phyloP scores from a whole-genome alignment of 106 monocot genomes.

The Apostasia shenzhenica region DNA sequence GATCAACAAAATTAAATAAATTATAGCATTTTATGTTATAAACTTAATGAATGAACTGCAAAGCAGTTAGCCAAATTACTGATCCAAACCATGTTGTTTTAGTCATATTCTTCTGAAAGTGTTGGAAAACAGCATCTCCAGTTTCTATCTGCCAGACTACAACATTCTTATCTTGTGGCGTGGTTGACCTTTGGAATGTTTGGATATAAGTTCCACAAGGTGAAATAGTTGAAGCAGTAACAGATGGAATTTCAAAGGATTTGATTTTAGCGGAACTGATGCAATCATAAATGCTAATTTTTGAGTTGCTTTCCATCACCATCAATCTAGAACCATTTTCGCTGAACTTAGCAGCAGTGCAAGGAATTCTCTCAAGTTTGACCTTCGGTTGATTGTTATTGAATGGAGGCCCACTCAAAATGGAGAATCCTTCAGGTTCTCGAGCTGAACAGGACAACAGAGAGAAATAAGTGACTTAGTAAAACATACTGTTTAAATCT shows the following conservation, averaged over 20 bases:
- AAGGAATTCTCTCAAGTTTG: slow-evolving; percentile 61
- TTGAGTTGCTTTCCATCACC: slow-evolving; percentile 41
- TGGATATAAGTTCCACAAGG: slow-evolving; percentile 77
- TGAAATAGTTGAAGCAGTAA: slow-evolving; percentile 54
- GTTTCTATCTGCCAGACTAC: slow-evolving; percentile 50
- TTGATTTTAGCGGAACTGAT: slow-evolving; percentile 39
- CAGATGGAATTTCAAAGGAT: slow-evolving; percentile 59
- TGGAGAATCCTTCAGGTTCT: slow-evolving; percentile 75
- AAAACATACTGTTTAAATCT: background rate
- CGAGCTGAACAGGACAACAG: slow-evolving; percentile 36
- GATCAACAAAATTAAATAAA: slow-evolving; percentile 1
- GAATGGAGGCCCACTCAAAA: slow-evolving; percentile 85
- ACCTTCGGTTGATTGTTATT: slow-evolving; percentile 37
- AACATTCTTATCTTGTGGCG: slow-evolving; percentile 90
- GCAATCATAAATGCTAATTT: slow-evolving; percentile 56
- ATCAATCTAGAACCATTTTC: slow-evolving; percentile 66
- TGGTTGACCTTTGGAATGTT: slow-evolving; percentile 80
- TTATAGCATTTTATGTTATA: background rate
- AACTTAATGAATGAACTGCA: background rate
- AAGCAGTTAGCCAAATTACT: background rate
- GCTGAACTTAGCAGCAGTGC: slow-evolving; percentile 60
- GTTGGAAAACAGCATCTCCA: slow-evolving; percentile 57
- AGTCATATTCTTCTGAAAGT: slow-evolving; percentile 80
- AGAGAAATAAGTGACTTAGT: background rate
- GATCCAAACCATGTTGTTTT: slow-evolving; percentile 68